Conservation (phyloP, 129 eudicot species). For the Flaveria sonorensis region DNA sequence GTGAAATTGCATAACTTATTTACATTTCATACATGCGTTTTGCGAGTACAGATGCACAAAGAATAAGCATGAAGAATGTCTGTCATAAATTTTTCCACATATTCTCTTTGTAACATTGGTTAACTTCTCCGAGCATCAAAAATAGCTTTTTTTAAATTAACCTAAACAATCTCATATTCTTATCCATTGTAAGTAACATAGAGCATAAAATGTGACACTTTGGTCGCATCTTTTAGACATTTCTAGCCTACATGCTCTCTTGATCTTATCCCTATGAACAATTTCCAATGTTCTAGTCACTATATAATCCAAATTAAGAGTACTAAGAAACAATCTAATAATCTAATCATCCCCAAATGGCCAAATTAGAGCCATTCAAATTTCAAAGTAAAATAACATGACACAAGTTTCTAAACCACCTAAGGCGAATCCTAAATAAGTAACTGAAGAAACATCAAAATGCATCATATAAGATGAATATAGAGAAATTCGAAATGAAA, state of each 20-base stretch:
- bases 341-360: neutral
- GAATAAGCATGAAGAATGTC: neutral
- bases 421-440: neutral
- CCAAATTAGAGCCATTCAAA: neutral
- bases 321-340: neutral
- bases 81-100: neutral
- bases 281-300: neutral
- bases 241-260: neutral
- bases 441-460: neutral
- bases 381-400: too few relatives aligned
- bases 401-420: neutral
- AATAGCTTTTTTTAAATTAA: neutral
- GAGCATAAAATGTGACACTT: neutral
- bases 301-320: neutral
- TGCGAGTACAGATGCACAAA: neutral
- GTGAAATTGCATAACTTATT: neutral
- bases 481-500: conserved; percentile 7
- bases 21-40: neutral
- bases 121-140: neutral
- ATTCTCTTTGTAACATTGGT: neutral
- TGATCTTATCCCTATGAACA: neutral
- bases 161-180: neutral
- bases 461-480: too few relatives aligned
- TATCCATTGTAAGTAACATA: neutral
- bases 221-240: neutral